Base-by-base conservation (phyloP, 1,139 yeast genomes). In the Sugiyamaella xylanicola region DNA sequence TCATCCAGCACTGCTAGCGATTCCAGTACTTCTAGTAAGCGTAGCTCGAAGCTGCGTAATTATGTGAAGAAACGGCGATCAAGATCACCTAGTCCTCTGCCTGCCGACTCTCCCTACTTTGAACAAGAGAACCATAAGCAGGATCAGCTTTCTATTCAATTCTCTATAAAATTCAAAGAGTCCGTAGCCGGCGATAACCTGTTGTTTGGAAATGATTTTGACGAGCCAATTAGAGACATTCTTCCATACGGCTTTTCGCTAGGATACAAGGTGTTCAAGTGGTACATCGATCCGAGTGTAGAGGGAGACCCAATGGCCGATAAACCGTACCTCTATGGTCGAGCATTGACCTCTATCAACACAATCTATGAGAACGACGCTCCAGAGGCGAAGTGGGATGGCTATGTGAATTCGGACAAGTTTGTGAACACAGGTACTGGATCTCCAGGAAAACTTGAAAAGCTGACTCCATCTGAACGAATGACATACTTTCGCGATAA, bases 171-270 rank as follows among this genome's bases (percentile, higher is more conserved):
- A 5, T 70, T 71, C 62, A 72, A 71, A n/a, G 57, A 59, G 16
- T 73, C 75, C 35, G 75, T 83, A 17, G 64, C 66, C 35, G 89
- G 87, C 0, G 74, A 79, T 47, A 77, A 78, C 15, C 70, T 86
- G 52, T 62, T 82, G 13, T 86, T 83, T 72, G 92, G 92, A 1
- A 86, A 86, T 65, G 92, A 86, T 65, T 84, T 85, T 67, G 81
- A 77, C 20, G 70, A 75, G 32, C 85, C 90, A 0, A 80, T 86
- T 44, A 73, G 77, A 43, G 85, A 84, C 56, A 75, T 77, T 56
- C 77, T 86, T 11, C 93, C 93, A 2, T 84, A 72, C 75, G 88
- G 79, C 63, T 82, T 72, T 68, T 78, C 77, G 64, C 74, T 68
- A 67, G 89, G 86, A 63, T 77, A 74, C 55, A 65, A 67, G 42